phyloP scores from a whole-genome alignment of 78 protist genomes.

The Salpingoeca rosetta region DNA sequence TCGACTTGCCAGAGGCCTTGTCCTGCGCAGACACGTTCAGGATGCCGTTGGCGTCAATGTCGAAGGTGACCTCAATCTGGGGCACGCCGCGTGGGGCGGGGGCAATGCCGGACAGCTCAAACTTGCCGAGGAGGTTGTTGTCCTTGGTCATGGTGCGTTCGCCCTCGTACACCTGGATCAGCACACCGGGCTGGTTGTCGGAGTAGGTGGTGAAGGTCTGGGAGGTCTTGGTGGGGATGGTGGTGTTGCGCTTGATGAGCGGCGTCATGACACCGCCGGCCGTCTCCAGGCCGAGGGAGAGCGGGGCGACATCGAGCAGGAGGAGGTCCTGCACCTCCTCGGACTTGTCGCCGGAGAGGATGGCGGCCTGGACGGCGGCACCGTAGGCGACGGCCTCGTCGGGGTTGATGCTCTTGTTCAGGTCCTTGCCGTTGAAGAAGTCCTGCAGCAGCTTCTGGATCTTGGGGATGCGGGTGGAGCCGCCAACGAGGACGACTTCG shows the following conservation, averaged over 20 bases:
- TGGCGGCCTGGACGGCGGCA: conserved; percentile 98
- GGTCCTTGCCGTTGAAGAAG: conserved; percentile 93
- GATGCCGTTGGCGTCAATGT: conserved; percentile 91
- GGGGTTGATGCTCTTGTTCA: conserved; percentile 83
- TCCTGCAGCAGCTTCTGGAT: conserved; percentile 85
- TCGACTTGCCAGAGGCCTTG: conserved; percentile 66
- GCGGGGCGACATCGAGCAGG: conserved; percentile 92
- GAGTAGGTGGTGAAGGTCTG: conserved; percentile 91
- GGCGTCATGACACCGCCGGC: conserved; percentile 98
- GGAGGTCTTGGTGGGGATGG: conserved; percentile 92
- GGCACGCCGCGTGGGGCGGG: conserved; percentile 96
- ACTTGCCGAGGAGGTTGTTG: conserved; percentile 90
- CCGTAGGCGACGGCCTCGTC: conserved; percentile 99
- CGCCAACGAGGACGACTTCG: conserved; percentile 95
- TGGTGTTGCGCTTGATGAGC: conserved; percentile 93
- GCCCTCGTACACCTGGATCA: conserved; percentile 86
- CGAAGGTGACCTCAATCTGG: conserved; percentile 93
- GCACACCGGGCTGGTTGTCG: conserved; percentile 90
- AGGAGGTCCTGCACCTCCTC: conserved; percentile 50
- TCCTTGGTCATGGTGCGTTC: conserved; percentile 84
- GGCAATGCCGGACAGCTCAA: conserved; percentile 88
- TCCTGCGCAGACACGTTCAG: conserved; percentile 90
- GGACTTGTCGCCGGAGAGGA: conserved; percentile 63
- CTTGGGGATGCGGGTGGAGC: conserved; percentile 96
- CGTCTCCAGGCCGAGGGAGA: conserved; percentile 96